phyloP scores from a whole-genome alignment of 306 rosid genomes.

The Fragaria iinumae region DNA sequence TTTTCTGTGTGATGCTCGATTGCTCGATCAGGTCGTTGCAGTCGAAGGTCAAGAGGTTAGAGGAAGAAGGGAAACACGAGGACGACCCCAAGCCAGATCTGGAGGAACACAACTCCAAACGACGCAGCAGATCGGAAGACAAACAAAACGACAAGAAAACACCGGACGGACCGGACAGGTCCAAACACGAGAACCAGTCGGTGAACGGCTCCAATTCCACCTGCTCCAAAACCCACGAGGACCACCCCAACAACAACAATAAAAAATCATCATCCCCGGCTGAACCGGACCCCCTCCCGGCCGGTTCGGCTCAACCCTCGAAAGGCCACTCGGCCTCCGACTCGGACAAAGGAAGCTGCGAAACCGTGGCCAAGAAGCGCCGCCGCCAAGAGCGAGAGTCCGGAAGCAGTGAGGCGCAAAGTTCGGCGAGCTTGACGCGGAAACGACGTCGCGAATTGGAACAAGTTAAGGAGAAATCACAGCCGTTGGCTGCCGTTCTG shows the following conservation, averaged over 20 bases:
- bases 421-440: slow-evolving; percentile 71
- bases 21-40: slow-evolving; percentile 52
- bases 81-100: slow-evolving; percentile 2
- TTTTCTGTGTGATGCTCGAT: not conserved
- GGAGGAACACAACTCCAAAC: slow-evolving; percentile 38
- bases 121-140: slow-evolving; percentile 41
- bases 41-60: slow-evolving; percentile 64
- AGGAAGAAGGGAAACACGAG: slow-evolving; percentile 41
- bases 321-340: slow-evolving; percentile 32
- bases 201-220: slow-evolving; percentile 83
- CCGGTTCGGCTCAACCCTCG: slow-evolving; percentile 36
- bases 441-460: slow-evolving; percentile 40
- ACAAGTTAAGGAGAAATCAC: slow-evolving; percentile 32
- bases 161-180: slow-evolving; percentile 30
- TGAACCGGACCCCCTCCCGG: slow-evolving; percentile 22
- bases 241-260: not conserved
- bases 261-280: not conserved
- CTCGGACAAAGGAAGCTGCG: slow-evolving; percentile 64
- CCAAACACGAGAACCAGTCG: slow-evolving; percentile 64
- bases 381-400: slow-evolving; percentile 9
- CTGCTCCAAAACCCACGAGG: slow-evolving; percentile 53
- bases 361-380: slow-evolving; percentile 40
- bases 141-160: slow-evolving; percentile 28
- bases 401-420: slow-evolving; percentile 79
- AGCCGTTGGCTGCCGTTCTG: slow-evolving; percentile 53